Base-by-base conservation (phyloP, 2,329 filamentous ascomycete genomes). In the Cryoendolithus antarcticus region DNA sequence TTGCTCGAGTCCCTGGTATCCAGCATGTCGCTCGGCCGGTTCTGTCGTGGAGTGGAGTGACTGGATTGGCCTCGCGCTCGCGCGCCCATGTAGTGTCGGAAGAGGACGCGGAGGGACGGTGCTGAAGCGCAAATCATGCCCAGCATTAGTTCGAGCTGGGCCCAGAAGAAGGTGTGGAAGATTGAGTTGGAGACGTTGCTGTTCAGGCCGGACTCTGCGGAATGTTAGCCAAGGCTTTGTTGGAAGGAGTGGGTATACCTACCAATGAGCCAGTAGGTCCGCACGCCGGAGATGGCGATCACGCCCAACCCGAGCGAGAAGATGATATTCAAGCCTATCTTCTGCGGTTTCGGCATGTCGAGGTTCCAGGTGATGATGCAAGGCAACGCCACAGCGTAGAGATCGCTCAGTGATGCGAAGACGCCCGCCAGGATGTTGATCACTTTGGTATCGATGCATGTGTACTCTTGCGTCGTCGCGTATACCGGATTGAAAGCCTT, bases 351-450 rank as follows among this genome's bases (percentile, higher is more conserved):
- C 2, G 63, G 56, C 31, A 70, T 59, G 24, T 61, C 55, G 4
- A 69, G 52, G n/a, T 64, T 61, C 53, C 61, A 57, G 6, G 69
- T 61, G 29, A 70, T 59, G 15, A 67, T 56, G 7, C 64, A 51
- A 0, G 67, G 67, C 13, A 69, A 47, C 2, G 55, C 48, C 31
- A 61, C 60, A 3, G 63, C 56, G 41, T 66, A 50, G 5, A 67
- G 48, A 38, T 67, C 64, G 36, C 62, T 62, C 4, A 62, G 13
- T 1, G 57, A 55, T 34, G 61, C 60, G 42, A 64, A 51, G n/a
- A 54, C 55, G 9, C 61, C 60, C 19, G 60, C 60, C 4, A 59
- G 43, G 4, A 65, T 46, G 29, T 64, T 59, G 15, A 60, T 46
- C 19, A 55, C 52, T 3, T 50, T 57, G n/a, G 64, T 64, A 37